Conservation (phyloP, 176 grass and related monocot species). For the Carex myosuroides region DNA sequence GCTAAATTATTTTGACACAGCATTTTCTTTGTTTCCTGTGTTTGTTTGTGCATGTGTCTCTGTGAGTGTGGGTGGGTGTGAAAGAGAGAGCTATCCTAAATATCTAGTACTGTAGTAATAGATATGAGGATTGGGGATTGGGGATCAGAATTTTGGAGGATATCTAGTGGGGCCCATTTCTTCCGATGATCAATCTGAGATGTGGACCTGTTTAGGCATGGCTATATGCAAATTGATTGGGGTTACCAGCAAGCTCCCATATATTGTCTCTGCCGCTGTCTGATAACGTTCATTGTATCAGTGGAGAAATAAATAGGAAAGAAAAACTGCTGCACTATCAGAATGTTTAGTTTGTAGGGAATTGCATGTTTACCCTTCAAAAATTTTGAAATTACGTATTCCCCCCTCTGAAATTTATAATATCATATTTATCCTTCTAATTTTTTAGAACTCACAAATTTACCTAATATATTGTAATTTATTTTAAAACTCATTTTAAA, state of each 20-base stretch:
- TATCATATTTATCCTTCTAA: too few relatives aligned
- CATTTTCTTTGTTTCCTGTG: background rate
- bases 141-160: background rate
- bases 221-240: background rate
- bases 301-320: background rate
- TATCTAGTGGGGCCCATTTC: background rate
- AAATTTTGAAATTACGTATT: too few relatives aligned
- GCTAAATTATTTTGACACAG: background rate
- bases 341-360: too few relatives aligned
- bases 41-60: background rate
- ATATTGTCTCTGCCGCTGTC: background rate
- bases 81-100: background rate
- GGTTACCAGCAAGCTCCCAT: background rate
- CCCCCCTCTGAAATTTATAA: too few relatives aligned
- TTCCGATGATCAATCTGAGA: background rate
- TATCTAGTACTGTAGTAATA: background rate
- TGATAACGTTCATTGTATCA: background rate
- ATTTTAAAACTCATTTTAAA: too few relatives aligned
- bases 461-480: too few relatives aligned
- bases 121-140: background rate
- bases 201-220: background rate
- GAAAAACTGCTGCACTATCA: background rate
- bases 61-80: background rate
- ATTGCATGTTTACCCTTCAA: too few relatives aligned
- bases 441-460: too few relatives aligned